Base-by-base conservation (phyloP, 352 stramenopile species). In the Phytopythium mirpurense region DNA sequence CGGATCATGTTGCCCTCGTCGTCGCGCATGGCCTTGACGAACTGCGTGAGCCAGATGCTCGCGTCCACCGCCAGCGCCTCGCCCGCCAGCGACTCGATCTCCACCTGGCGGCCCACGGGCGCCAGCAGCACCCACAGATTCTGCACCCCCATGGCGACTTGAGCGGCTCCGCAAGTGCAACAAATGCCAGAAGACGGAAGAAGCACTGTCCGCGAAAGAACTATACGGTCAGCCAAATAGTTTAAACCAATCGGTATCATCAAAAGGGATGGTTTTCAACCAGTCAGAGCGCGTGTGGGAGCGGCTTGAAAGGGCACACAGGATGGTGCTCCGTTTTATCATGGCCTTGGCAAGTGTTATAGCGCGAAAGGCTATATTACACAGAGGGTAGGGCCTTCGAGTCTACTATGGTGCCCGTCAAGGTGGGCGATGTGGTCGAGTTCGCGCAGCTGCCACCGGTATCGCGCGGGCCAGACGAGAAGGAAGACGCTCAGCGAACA, bases 1-100 rank as follows among this genome's bases (percentile, higher is more conserved):
- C 79, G 82, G 56, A 97, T 93, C 66, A 98, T 96, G 36, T 91
- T 85, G 48, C 97, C 93, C 40, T 98, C 93, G 48, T 91, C 81
- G 49, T 99, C 93, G 40, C 96, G 86, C 87, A 98, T 99, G 36
- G 96, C 96, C 70, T 99, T 99, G 62, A 99, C 83, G 63, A 99
- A 99, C 76, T 99, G 96, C 24, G 93, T 98, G 53, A 99, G 75
- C 97, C 97, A 99, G 68, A 99, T 99, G 64, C 89, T 98, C 12
- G 96, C 96, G 71, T 99, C 97, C 40, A 99, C 96, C 2, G 97
- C 97, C 34, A 99, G 77, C 19, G 95, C 95, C 65, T 98, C 70
- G 14, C 92, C 83, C 45, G 87, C 80, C n/a, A 99, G 76, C 35
- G 96, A 98, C 86, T 99, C 96, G 49, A 99, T 97, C 66, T 96